Evolutionary conservation across 768 basidiomycete species (phyloP).

Genomic region (Postia placenta): DNA sequence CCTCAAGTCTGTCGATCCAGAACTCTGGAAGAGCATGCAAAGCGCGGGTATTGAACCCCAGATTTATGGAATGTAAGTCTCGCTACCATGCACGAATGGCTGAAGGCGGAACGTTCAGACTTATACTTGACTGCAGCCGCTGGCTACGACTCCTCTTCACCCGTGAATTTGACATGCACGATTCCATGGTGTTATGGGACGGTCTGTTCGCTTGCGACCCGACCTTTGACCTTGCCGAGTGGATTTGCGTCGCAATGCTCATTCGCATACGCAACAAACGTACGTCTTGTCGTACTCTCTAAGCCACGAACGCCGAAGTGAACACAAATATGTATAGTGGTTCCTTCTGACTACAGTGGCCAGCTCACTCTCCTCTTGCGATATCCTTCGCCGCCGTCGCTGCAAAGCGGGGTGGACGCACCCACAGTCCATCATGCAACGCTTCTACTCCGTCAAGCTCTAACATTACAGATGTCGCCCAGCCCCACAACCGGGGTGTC

Average conservation of each 20-base stretch:
- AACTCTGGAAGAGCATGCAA: conserved; percentile 70
- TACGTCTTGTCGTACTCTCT: conserved; percentile 31
- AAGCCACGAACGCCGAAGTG: background rate
- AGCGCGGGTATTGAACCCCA: conserved; percentile 88
- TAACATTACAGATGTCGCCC: conserved; percentile 69
- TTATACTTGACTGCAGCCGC: conserved; percentile 45
- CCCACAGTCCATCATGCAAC: conserved; percentile 46
- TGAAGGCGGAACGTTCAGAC: background rate
- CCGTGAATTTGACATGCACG: conserved; percentile 77
- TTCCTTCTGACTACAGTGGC: conserved; percentile 79
- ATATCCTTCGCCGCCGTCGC: conserved; percentile 55
- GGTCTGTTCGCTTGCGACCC: conserved; percentile 87
- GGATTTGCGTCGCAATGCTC: conserved; percentile 93
- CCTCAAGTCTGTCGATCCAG: conserved; percentile 74
- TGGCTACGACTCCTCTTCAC: conserved; percentile 94
- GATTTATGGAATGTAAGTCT: conserved; percentile 87
- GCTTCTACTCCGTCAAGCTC: conserved; percentile 79
- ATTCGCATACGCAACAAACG: conserved; percentile 87
- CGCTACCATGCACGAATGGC: background rate
- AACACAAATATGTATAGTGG: conserved; percentile 46
- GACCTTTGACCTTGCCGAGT: conserved; percentile 69
- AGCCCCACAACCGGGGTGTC: conserved; percentile 72
- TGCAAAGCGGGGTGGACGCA: conserved; percentile 8
- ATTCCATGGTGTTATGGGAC: conserved; percentile 92
- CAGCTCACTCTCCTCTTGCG: conserved; percentile 82